Percentiles rank a stretch among this genome's conserved stretches.
Evolutionary conservation across 352 stramenopile genomes (phyloP).

Genomic region (Blastocystis sp.): DNA sequence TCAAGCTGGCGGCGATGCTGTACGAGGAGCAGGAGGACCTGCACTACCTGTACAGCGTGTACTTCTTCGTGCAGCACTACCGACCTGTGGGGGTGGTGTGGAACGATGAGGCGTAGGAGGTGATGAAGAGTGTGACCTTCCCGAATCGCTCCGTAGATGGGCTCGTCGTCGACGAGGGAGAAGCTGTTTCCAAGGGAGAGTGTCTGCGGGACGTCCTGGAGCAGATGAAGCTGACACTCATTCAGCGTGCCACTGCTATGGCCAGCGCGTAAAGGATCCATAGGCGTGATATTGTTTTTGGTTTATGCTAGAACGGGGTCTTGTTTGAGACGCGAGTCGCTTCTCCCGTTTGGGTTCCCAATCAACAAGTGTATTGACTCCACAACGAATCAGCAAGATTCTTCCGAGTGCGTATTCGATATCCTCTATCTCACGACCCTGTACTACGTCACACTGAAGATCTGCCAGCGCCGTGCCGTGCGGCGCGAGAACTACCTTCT

Average conservation of each 20-base stretch:
- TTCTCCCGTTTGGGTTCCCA: no score
- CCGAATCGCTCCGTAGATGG: constrained; percentile 21
- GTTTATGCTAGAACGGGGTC: no score
- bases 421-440: constrained; percentile 11
- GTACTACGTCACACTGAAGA: background rate
- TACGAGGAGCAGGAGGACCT: constrained; percentile 24
- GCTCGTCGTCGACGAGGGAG: background rate
- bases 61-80: constrained; percentile 51
- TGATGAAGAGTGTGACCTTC: constrained; percentile 49
- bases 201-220: constrained; percentile 42
- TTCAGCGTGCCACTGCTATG: background rate
- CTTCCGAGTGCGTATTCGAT: constrained; percentile 28
- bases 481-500: background rate
- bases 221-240: constrained; percentile 22
- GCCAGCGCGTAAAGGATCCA: no score
- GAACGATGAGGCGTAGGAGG: background rate
- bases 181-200: constrained; percentile 7
- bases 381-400: background rate
- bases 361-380: background rate
- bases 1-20: constrained; percentile 8
- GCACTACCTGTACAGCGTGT: constrained; percentile 29
- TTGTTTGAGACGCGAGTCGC: no score
- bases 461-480: background rate
- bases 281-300: no score
- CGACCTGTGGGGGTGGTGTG: background rate